These are phyloP conservation scores for Paecilomyces sp. DNA, from an alignment of 2,329 filamentous ascomycete species.

Conservation along the genomic window DNA sequence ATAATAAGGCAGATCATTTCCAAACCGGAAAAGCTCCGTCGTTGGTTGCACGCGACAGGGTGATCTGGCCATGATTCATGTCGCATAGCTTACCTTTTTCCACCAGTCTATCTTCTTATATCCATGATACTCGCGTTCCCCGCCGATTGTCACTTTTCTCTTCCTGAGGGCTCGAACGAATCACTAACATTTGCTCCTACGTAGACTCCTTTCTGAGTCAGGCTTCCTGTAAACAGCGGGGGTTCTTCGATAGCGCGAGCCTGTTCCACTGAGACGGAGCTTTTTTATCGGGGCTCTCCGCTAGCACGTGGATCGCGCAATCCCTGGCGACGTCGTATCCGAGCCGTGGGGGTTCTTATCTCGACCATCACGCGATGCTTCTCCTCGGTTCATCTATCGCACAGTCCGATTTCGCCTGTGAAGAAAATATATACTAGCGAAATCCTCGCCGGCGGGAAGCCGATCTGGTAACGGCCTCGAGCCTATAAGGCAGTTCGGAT, in stretches of 20 bases:
- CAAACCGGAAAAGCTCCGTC: background rate
- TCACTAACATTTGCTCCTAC: conserved; percentile 14
- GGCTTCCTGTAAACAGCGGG: conserved; percentile 35
- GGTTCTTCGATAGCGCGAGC: background rate
- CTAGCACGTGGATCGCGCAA: background rate
- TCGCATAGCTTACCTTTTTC: conserved; percentile 10
- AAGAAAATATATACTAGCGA: background rate
- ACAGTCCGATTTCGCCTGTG: background rate
- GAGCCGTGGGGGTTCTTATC: background rate
- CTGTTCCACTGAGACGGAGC: background rate
- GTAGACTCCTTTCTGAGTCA: conserved; percentile 43
- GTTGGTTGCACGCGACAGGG: background rate
- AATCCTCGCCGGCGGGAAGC: background rate
- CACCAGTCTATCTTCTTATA: conserved; percentile 9
- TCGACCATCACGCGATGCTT: background rate
- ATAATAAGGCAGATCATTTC: background rate
- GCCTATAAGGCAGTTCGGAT: background rate
- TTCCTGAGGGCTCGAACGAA: background rate
- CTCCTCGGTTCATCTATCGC: background rate
- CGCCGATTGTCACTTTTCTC: background rate
- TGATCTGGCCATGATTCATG: background rate
- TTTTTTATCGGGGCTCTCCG: background rate
- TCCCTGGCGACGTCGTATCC: background rate
- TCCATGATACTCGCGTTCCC: conserved; percentile 3
- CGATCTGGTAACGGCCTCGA: background rate